Evolutionary conservation across 192 early-diverging fungal species (phyloP).

Genomic region (Backusella macrospora): DNA sequence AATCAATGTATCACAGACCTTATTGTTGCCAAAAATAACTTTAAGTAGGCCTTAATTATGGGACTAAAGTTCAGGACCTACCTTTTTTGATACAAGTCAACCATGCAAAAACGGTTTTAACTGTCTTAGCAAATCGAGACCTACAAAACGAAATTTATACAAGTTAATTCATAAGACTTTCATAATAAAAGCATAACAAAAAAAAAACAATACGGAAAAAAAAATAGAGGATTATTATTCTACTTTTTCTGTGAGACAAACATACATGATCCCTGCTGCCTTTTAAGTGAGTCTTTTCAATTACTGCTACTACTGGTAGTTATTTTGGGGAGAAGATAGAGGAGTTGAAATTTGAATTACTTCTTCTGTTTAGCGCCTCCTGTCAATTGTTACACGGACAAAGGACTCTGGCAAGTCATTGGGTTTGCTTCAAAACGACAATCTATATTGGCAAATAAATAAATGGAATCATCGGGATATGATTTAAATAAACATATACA

Average conservation of each 20-base stretch:
- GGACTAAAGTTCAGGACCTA: background rate
- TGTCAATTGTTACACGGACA: background rate
- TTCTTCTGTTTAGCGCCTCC: background rate
- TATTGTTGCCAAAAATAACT: slow-evolving; percentile 12
- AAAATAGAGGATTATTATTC: background rate
- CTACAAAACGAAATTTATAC: background rate
- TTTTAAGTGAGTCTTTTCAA: background rate
- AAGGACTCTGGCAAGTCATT: background rate
- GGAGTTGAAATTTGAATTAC: slow-evolving; percentile 8
- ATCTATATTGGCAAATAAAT: background rate
- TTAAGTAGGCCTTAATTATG: background rate
- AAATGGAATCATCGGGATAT: slow-evolving; percentile 4
- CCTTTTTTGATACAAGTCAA: background rate
- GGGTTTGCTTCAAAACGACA: slow-evolving; percentile 1
- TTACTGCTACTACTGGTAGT: background rate
- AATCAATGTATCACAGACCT: background rate
- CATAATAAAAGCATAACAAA: background rate
- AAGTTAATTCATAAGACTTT: background rate
- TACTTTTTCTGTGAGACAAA: slow-evolving; percentile 11
- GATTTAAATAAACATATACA: background rate
- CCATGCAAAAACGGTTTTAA: background rate
- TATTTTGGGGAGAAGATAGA: background rate
- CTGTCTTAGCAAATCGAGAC: background rate
- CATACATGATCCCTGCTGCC: background rate
- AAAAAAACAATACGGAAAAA: background rate